These are phyloP conservation scores for Saccharomyces pastorianus DNA, from an alignment of 1,139 yeast species.

Conservation along the genomic window DNA sequence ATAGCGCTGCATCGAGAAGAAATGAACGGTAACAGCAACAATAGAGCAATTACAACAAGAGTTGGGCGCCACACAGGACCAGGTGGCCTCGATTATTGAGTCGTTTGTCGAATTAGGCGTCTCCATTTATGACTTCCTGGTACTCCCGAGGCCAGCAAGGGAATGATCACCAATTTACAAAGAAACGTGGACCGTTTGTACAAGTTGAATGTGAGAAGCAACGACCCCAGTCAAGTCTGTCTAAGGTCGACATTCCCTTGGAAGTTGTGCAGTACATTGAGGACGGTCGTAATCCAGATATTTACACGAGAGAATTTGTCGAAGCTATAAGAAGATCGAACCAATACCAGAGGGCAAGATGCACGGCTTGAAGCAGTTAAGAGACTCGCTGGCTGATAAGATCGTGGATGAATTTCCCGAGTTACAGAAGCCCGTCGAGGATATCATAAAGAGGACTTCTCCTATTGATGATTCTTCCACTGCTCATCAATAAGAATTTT, in stretches of 20 bases:
- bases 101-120: constrained; percentile 83
- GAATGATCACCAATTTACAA: constrained; percentile 38
- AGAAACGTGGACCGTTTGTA: constrained; percentile 32
- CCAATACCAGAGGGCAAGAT: constrained; percentile 82
- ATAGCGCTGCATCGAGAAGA: no score
- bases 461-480: not conserved
- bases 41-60: constrained; percentile 31
- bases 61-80: constrained; percentile 45
- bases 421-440: constrained; percentile 45
- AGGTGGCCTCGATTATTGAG: constrained; percentile 67
- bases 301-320: constrained; percentile 90
- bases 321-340: constrained; percentile 85
- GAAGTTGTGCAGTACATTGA: constrained; percentile 82
- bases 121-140: constrained; percentile 88
- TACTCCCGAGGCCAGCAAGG: constrained; percentile 55
- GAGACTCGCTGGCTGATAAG: constrained; percentile 61
- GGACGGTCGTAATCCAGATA: constrained; percentile 94
- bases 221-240: constrained; percentile 30
- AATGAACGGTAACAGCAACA: not conserved
- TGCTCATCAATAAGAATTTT: not conserved
- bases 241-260: constrained; percentile 51
- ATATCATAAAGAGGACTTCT: constrained; percentile 40
- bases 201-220: constrained; percentile 29
- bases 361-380: constrained; percentile 48
- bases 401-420: constrained; percentile 73